phyloP scores from a whole-genome alignment of 805 yeast species.

The Blastobotrys terrestris region DNA sequence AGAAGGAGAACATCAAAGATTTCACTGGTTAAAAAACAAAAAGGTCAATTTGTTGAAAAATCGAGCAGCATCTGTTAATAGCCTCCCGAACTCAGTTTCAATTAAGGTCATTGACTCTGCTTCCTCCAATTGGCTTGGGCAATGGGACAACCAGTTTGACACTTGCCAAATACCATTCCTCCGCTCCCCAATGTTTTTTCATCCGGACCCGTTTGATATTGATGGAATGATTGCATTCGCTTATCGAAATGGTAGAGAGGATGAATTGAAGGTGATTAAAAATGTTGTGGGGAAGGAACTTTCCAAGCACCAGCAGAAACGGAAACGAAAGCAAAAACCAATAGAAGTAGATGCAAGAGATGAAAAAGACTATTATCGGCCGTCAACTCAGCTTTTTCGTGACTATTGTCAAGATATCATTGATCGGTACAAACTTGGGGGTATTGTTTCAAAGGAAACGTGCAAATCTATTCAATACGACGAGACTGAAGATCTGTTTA shows the following conservation, averaged over 20 bases:
- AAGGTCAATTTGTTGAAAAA: constrained; percentile 16
- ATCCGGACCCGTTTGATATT: constrained; percentile 40
- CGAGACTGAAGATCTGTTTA: constrained; percentile 31
- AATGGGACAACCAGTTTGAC: constrained; percentile 40
- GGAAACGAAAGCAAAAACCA: constrained; percentile 6
- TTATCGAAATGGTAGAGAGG: constrained; percentile 28
- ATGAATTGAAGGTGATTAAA: constrained; percentile 36
- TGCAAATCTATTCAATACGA: constrained; percentile 33
- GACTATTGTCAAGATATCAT: constrained; percentile 37
- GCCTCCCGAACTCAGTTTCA: constrained; percentile 23
- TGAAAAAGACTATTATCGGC: constrained; percentile 41
- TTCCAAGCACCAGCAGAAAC: constrained; percentile 36
- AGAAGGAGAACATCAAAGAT: constrained; percentile 43
- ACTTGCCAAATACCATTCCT: constrained; percentile 39
- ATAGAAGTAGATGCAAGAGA: constrained; percentile 37
- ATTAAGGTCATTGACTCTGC: constrained; percentile 35
- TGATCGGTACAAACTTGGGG: constrained; percentile 30
- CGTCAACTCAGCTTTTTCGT: constrained; percentile 35
- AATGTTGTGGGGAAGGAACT: constrained; percentile 41
- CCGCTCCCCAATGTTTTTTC: constrained; percentile 45
- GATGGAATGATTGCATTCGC: constrained; percentile 42
- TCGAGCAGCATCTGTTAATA: not conserved
- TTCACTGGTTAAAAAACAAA: constrained; percentile 37
- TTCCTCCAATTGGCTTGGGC: constrained; percentile 34
- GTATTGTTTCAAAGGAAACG: constrained; percentile 31